Percentiles rank a stretch among this genome's conserved stretches.
These are phyloP conservation scores for Myxozyma sirexii DNA, from an alignment of 805 yeast genomes.

Conservation along the genomic window DNA sequence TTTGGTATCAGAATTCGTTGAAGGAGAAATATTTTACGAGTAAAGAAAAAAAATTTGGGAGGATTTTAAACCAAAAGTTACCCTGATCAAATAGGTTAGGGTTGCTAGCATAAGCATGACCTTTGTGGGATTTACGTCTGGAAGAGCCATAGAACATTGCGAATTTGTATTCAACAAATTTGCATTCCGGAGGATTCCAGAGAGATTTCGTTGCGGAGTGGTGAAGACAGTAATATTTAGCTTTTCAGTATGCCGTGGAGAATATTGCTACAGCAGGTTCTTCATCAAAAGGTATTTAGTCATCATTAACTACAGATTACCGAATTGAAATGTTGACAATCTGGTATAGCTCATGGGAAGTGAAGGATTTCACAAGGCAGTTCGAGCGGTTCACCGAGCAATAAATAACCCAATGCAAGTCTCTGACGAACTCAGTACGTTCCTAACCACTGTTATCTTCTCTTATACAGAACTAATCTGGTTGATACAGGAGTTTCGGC, in stretches of 20 bases:
- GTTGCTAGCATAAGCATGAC: too few relatives aligned
- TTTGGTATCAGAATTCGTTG: too few relatives aligned
- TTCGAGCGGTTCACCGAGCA: slow-evolving; percentile 16
- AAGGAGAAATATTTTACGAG: not conserved
- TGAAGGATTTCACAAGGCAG: slow-evolving; percentile 21
- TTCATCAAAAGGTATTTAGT: slow-evolving; percentile 18
- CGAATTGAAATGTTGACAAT: too few relatives aligned
- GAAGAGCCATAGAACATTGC: not conserved
- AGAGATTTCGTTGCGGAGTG: too few relatives aligned
- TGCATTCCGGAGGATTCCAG: not conserved
- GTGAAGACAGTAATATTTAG: too few relatives aligned
- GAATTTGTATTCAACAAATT: not conserved
- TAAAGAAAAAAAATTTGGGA: not conserved
- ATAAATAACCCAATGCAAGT: slow-evolving; percentile 16
- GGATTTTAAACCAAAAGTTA: too few relatives aligned
- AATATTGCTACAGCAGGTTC: slow-evolving; percentile 3
- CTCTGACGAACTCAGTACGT: slow-evolving; percentile 18
- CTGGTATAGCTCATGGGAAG: slow-evolving; percentile 21
- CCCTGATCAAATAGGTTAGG: too few relatives aligned
- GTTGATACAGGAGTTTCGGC: slow-evolving; percentile 1
- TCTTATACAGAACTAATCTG: too few relatives aligned
- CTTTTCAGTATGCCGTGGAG: slow-evolving; percentile 33
- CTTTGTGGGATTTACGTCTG: not conserved
- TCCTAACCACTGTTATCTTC: not conserved
- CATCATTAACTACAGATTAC: too few relatives aligned